Conservation (phyloP, 306 rosid genomes). For the Gillenia trifoliata region DNA sequence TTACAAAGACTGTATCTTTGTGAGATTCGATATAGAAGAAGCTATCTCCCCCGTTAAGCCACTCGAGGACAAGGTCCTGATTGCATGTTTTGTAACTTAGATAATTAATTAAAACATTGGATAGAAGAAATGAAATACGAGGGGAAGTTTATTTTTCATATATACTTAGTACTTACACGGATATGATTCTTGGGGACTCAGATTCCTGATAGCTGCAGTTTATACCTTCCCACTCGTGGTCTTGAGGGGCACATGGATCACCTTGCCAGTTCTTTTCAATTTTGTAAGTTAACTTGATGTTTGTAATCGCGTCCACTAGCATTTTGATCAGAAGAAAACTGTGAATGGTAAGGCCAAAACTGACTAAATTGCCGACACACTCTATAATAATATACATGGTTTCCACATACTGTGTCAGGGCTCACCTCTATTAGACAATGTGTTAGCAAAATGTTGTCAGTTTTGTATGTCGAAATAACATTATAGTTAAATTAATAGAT, state of each 20-base stretch:
- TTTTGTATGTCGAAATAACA: no score
- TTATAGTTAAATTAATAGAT: no score
- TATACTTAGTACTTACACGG: constrained; percentile 40
- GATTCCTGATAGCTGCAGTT: constrained; percentile 29
- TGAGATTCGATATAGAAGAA: constrained; percentile 22
- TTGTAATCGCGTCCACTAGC: constrained; percentile 45
- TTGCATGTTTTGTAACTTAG: background rate
- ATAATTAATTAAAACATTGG: background rate
- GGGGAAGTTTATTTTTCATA: no score
- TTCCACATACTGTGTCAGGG: no score
- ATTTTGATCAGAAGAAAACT: background rate
- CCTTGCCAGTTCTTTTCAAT: constrained; percentile 38
- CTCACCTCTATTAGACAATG: no score
- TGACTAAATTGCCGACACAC: no score
- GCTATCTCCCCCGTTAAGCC: constrained; percentile 32
- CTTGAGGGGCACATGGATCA: constrained; percentile 41
- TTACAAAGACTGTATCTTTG: constrained; percentile 30
- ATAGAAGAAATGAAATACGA: no score
- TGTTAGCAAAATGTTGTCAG: no score
- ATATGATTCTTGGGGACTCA: constrained; percentile 30
- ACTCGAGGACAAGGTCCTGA: constrained; percentile 39
- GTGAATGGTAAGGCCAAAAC: no score
- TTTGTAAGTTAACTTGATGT: constrained; percentile 41
- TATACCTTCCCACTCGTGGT: constrained; percentile 42
- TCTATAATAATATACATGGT: no score